These are phyloP conservation scores for Xylariomycetidae sp. DNA, from an alignment of 2,329 filamentous ascomycete species.

Conservation along the genomic window DNA sequence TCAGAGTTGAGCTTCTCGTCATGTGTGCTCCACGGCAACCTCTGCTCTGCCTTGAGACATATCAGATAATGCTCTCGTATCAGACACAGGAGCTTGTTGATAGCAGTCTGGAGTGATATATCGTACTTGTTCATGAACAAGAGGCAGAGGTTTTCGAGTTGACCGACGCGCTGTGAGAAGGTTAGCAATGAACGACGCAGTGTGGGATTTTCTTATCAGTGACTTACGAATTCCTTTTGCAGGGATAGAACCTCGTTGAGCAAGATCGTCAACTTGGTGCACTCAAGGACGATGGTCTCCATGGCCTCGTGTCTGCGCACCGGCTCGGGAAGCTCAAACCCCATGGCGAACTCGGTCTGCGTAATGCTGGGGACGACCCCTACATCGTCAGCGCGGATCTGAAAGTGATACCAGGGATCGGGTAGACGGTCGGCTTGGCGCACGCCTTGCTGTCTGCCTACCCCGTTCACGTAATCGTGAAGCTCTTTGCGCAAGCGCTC, in stretches of 20 bases:
- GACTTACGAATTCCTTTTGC: slow-evolving; percentile 27
- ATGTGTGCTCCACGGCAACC: slow-evolving; percentile 22
- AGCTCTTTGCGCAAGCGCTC: slow-evolving; percentile 21
- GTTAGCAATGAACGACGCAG: no score
- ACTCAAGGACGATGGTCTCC: slow-evolving; percentile 21
- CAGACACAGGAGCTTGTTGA: slow-evolving; percentile 19
- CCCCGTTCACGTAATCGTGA: slow-evolving; percentile 24
- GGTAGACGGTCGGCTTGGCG: slow-evolving; percentile 18
- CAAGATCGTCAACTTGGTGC: slow-evolving; percentile 20
- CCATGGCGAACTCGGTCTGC: slow-evolving; percentile 25
- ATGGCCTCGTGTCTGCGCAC: slow-evolving; percentile 22
- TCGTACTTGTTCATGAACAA: slow-evolving; percentile 24
- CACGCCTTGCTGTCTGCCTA: slow-evolving; percentile 21
- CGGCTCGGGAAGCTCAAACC: slow-evolving; percentile 22
- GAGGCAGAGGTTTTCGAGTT: slow-evolving; percentile 23
- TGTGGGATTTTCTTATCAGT: no score
- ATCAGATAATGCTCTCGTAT: slow-evolving; percentile 23
- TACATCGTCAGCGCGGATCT: slow-evolving; percentile 23
- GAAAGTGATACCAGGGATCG: slow-evolving; percentile 23
- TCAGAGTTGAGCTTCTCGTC: slow-evolving; percentile 21
- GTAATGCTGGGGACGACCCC: slow-evolving; percentile 24
- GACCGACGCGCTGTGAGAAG: slow-evolving; percentile 17
- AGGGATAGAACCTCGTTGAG: slow-evolving; percentile 23
- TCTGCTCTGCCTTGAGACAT: slow-evolving; percentile 21
- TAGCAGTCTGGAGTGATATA: slow-evolving; percentile 14